These are phyloP conservation scores for Sporobolomyces phaffii DNA, from an alignment of 768 basidiomycete species.

Conservation along the genomic window DNA sequence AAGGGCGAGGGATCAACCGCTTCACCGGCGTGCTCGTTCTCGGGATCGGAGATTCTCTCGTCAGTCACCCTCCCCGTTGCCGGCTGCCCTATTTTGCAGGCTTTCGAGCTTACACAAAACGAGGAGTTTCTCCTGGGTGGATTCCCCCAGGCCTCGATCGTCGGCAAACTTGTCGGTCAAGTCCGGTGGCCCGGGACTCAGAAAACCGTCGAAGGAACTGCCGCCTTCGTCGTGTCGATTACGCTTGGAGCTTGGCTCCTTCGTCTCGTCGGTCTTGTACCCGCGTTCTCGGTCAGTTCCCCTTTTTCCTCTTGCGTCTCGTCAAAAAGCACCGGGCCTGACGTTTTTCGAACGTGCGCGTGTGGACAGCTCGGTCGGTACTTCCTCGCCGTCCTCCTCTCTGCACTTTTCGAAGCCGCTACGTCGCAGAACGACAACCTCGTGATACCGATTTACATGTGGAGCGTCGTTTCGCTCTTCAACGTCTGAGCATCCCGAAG, in stretches of 20 bases:
- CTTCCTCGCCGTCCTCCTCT: constrained; percentile 56
- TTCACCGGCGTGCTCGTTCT: constrained; percentile 83
- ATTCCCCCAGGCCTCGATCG: constrained; percentile 70
- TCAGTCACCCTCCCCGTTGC: constrained; percentile 48
- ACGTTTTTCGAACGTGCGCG: too few relatives aligned
- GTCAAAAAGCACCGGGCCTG: too few relatives aligned
- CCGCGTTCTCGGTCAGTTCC: constrained; percentile 65
- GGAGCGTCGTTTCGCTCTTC: constrained; percentile 72
- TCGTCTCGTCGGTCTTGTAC: constrained; percentile 63
- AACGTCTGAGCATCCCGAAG: too few relatives aligned
- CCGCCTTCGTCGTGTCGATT: constrained; percentile 70
- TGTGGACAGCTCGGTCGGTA: constrained; percentile 61
- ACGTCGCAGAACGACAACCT: constrained; percentile 97
- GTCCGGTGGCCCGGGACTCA: constrained; percentile 76
- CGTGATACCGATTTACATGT: constrained; percentile 90
- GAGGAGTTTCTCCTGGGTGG: neutral
- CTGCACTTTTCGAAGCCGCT: constrained; percentile 76
- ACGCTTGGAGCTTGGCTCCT: constrained; percentile 64
- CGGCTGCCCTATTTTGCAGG: neutral
- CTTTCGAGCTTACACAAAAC: too few relatives aligned
- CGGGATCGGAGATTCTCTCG: constrained; percentile 89
- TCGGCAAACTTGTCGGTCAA: constrained; percentile 75
- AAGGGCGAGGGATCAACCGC: constrained; percentile 65
- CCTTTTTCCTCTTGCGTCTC: neutral
- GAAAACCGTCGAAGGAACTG: constrained; percentile 88